Base-by-base conservation (phyloP, 805 yeast species). In the Saccharomycopsis babjevae region DNA sequence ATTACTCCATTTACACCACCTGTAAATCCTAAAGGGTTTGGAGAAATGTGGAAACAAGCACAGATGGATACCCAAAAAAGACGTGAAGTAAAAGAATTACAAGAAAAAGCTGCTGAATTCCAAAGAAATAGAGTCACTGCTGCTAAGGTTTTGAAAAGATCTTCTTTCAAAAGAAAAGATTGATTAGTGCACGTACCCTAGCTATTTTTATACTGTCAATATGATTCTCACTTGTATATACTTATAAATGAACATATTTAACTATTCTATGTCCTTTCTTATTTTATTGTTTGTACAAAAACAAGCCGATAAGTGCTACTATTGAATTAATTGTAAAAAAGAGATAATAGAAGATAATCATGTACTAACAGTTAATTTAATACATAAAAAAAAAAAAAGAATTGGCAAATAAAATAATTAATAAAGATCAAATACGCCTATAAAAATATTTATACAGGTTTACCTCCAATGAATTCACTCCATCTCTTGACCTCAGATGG, bases 401-500 rank as follows among this genome's bases (percentile, higher is more conserved):
- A 34, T 28, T 28, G 32, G 32, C 20, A 56, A 39, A 38, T 56
- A 16, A 34, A 34, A 28, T 25, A 18, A 55, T 18, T 22, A 28
- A 55, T n/a, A n/a, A 28, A 20, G 42, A 56, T 30, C 34, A 43
- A 42, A 18, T 18, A 18, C 20, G 18, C 46, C 3, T 40, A 3
- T 40, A 43, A 25, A n/a, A 58, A 20, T n/a, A 42, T 30, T 43
- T 58, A 58, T 22, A 61, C 63, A 28, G 63, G 60, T 79, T 89
- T 92, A 59, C 96, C 96, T 62, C 96, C 97, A 70, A 94, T 83
- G 70, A 88, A 94, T 73, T 93, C 97, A 76, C 96, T 89, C 99
- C 99, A 94, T 75, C 97, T 83, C 71, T 79, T 80, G 59, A 91
- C 98, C 77, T 94, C 98, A 22, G 75, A 69, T 61, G 99, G 98